Base-by-base conservation (phyloP, 768 basidiomycete genomes). In the Collybia mongolica region DNA sequence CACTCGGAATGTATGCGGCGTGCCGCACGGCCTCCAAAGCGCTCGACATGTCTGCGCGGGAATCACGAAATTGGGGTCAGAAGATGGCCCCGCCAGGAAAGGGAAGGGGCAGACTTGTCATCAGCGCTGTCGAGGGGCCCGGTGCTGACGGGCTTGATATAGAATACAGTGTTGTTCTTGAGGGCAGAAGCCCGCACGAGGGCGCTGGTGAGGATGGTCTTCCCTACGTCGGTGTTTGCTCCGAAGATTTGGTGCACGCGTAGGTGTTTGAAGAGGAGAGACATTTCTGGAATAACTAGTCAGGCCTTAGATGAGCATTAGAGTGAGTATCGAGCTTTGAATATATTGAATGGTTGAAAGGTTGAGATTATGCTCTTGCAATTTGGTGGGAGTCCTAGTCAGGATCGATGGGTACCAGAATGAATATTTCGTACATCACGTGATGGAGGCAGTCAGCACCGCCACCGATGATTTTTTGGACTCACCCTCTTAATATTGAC, bases 161-260 rank as follows among this genome's bases (percentile, higher is more conserved):
- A 91, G 57, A 81, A 83, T 0, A 83, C 84, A 32, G 69, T 61
- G 2, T 73, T 72, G 20, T 12, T 71, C 47, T 65, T 70, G 1
- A 76, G 64, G 0, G 84, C 84, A n/a, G 90, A 90, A 0, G 90
- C 86, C 29, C 90, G 78, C 39, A 86, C 81, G 29, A 98, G 82
- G 1, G 91, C 91, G 2, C 93, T 82, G 1, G 92, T 88, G 47
- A 98, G 72, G 51, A 98, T 79, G 0, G 95, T 97, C 70, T 98
- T 98, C 22, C 96, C 96, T 44, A 98, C 94, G 67, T 93, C 86
- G 2, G 96, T 98, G 68, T 96, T 97, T 1, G 95, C 93, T 26
- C 96, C 96, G 61, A 97, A 96, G 52, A 98, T 74, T 64, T 96
- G 92, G 66, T 94, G 90, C 24, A 93, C 73, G 15, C 92, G 83